Base-by-base conservation (phyloP, 2,329 filamentous ascomycete species). In the Fusarium nurragi region DNA sequence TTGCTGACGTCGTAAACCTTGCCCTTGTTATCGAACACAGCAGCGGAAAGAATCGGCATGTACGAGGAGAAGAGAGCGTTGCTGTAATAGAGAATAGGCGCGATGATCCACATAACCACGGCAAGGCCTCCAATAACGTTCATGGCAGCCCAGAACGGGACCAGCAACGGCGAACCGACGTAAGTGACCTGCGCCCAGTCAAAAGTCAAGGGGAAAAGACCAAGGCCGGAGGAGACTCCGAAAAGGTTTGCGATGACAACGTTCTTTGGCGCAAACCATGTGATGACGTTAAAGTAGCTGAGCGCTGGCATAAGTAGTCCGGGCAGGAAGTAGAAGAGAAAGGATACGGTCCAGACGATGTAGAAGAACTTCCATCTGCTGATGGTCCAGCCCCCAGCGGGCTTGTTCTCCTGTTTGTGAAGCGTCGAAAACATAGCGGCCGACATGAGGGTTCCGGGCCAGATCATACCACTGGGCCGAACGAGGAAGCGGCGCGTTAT, bases 101-200 rank as follows among this genome's bases (percentile, higher is more conserved):
- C 91, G 28, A 91, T 77, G 52, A 94, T 85, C 92, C 92, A 95
- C 89, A 95, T 94, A 49, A 95, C 90, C 44, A 93, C 78, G 4
- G 93, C 87, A 46, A 95, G 81, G 6, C 92, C 92, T 56, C 89
- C 90, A 25, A 95, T 86, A 34, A 95, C 92, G 71, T 95, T 95
- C 77, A 94, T 87, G 10, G 92, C 90, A 37, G 92, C 90, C 92
- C 92, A 93, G 76, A 94, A 95, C 0, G 92, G 92, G 0, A 92
- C 93, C 16, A 95, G 83, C 8, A 96, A 80, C 0, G 91, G 93
- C 5, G 92, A 95, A 16, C 93, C 93, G 69, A 96, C 95, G 72
- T 94, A 90, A 1, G 93, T 92, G 63, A 97, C 89, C 73, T 97
- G 93, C 1, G 91, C 91, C 93, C 93, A 97, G 78, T 97, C 93